phyloP scores from a whole-genome alignment of 176 grass and related monocot species.

The Eleusine indica region DNA sequence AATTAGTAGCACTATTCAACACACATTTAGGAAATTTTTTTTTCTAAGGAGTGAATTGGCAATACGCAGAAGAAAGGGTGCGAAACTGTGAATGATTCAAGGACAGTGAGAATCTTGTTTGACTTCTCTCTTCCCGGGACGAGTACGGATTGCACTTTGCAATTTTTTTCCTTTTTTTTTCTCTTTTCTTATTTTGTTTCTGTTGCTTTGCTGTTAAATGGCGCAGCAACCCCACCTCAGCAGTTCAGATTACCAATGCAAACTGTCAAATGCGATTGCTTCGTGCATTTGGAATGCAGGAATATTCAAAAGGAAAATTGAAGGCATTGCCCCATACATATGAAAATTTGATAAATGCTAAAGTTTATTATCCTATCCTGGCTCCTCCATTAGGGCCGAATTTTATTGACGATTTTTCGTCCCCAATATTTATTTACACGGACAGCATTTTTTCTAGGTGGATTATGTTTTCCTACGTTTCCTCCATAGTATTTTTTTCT shows the following conservation, averaged over 20 bases:
- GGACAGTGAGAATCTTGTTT: slow-evolving; percentile 44
- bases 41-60: too few relatives aligned
- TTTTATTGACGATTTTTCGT: too few relatives aligned
- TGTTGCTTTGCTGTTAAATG: not conserved
- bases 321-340: too few relatives aligned
- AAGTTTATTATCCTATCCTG: too few relatives aligned
- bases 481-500: not conserved
- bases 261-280: not conserved
- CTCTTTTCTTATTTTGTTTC: not conserved
- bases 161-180: not conserved
- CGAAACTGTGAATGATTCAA: not conserved
- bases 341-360: too few relatives aligned
- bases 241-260: not conserved
- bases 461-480: not conserved
- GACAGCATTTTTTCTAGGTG: too few relatives aligned
- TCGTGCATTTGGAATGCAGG: not conserved
- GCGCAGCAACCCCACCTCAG: not conserved
- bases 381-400: too few relatives aligned
- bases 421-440: too few relatives aligned
- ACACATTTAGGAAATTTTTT: too few relatives aligned
- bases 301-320: too few relatives aligned
- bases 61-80: not conserved
- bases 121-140: slow-evolving; percentile 12
- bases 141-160: not conserved
- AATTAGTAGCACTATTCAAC: too few relatives aligned